Evolutionary conservation across 768 basidiomycete genomes (phyloP).

Genomic region (Cystobasidium onofrii): DNA sequence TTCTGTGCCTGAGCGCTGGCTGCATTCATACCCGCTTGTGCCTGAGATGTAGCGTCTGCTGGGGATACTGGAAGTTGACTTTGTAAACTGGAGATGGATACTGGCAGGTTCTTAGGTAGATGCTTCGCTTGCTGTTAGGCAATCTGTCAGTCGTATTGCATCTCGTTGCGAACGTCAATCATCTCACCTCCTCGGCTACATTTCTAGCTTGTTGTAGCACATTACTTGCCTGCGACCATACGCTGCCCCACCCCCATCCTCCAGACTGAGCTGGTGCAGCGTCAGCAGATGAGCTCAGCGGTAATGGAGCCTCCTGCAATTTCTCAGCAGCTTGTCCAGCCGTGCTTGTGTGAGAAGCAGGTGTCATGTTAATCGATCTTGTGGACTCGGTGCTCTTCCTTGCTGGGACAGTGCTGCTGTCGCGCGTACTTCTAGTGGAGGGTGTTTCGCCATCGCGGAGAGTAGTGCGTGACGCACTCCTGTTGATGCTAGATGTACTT

Average conservation of each 20-base stretch:
- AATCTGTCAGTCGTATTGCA: too few relatives aligned
- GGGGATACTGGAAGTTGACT: conserved; percentile 42
- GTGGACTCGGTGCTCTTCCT: conserved; percentile 9
- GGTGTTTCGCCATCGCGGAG: neutral
- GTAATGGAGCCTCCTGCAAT: conserved; percentile 8
- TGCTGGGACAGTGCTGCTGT: neutral
- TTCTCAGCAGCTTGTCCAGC: conserved; percentile 34
- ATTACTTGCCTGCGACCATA: conserved; percentile 37
- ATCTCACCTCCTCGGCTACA: conserved; percentile 37
- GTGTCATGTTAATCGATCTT: neutral
- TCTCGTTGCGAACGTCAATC: too few relatives aligned
- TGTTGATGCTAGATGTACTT: conserved; percentile 18
- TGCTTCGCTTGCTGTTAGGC: conserved; percentile 70
- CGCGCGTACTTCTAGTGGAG: conserved; percentile 6
- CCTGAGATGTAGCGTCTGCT: conserved; percentile 37
- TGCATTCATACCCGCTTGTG: conserved; percentile 43
- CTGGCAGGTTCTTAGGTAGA: conserved; percentile 84
- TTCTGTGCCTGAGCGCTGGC: conserved; percentile 73
- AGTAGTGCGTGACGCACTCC: conserved; percentile 10
- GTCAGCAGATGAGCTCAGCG: neutral
- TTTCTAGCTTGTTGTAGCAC: conserved; percentile 37
- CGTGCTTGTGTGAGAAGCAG: conserved; percentile 29
- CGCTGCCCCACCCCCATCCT: conserved; percentile 40
- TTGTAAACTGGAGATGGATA: conserved; percentile 52
- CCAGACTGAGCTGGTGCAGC: conserved; percentile 11